Base-by-base conservation (phyloP, 192 early-diverging fungal genomes). In the Oehlia diaphana region DNA sequence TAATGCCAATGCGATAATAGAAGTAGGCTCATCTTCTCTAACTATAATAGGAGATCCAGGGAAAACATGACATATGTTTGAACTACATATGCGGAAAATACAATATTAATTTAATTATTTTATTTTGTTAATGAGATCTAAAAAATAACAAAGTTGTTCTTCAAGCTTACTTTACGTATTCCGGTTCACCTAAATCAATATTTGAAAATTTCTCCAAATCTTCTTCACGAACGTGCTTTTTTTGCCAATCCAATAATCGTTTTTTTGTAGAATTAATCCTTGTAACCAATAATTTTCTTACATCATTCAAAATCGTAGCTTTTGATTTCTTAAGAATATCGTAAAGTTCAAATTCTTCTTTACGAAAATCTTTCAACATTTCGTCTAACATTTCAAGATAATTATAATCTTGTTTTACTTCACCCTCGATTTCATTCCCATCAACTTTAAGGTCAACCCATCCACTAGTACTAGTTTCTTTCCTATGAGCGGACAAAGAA, bases 1-100 rank as follows among this genome's bases (percentile, higher is more conserved):
- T 49, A 98, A 84, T 8, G 96, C 92, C 69, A 92, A 95, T 9
- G 96, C 93, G 78, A 98, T 95, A 72, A 98, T 95, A 4, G 95
- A 96, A 80, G 92, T 94, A 13, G 94, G 95, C 73, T 98, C 96
- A 21, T 93, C 86, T 82, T 98, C 95, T 62, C 95, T 88, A 14
- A 97, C 89, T 61, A 97, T 91, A 10, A 98, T 87, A 6, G 90
- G 86, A 2, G 95, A 96, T 37, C 91, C 93, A 13, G 92, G 90
- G 77, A 99, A 94, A 2, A 96, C 86, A 78, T 97, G 96, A 10
- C 85, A 68, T 2, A 69, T 67, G 3, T 83, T 69, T 2, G 70
- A 79, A 39, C 66, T 79, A 80, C 23, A 53, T 19, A 23, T 47
- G 21, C 16, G 19, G 19, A n/a, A 37, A 9, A 69, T 13, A 26